Percentiles rank a stretch among this genome's conserved stretches.
Evolutionary conservation across 73 alveolate species (phyloP).

Genomic region (Loxodes magnus): DNA sequence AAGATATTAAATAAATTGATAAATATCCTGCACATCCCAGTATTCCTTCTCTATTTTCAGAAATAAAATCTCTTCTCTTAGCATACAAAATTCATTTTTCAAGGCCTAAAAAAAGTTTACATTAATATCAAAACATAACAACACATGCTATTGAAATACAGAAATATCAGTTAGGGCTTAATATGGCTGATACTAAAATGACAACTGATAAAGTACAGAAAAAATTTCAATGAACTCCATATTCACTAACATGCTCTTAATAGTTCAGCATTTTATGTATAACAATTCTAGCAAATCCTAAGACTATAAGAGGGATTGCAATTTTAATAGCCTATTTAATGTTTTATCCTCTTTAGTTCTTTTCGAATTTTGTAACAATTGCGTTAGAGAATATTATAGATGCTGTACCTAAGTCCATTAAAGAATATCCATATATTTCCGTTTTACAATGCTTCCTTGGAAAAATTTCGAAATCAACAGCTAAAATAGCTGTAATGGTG

Average conservation of each 20-base stretch:
- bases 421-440: constrained; percentile 32
- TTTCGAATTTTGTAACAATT: constrained; percentile 21
- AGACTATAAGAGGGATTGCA: constrained; percentile 11
- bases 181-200: constrained; percentile 6
- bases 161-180: constrained; percentile 2
- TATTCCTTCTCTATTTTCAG: constrained; percentile 49
- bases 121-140: constrained; percentile 20
- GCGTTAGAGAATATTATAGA: constrained; percentile 40
- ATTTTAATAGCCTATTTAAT: constrained; percentile 3
- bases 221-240: constrained; percentile 61
- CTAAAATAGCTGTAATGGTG: constrained; percentile 27
- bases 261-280: constrained; percentile 10
- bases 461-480: constrained; percentile 38
- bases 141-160: constrained; percentile 12
- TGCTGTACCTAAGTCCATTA: constrained; percentile 50
- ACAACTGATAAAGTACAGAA: constrained; percentile 27
- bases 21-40: constrained; percentile 45
- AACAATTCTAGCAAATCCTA: constrained; percentile 17
- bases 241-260: constrained; percentile 45
- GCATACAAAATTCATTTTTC: constrained; percentile 30
- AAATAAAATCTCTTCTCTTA: constrained; percentile 30
- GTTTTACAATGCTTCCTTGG: constrained; percentile 45
- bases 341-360: constrained; percentile 9
- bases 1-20: constrained; percentile 26
- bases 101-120: constrained; percentile 11